These are phyloP conservation scores for Diaporthe sp. DNA, from an alignment of 2,329 filamentous ascomycete genomes.

Conservation along the genomic window DNA sequence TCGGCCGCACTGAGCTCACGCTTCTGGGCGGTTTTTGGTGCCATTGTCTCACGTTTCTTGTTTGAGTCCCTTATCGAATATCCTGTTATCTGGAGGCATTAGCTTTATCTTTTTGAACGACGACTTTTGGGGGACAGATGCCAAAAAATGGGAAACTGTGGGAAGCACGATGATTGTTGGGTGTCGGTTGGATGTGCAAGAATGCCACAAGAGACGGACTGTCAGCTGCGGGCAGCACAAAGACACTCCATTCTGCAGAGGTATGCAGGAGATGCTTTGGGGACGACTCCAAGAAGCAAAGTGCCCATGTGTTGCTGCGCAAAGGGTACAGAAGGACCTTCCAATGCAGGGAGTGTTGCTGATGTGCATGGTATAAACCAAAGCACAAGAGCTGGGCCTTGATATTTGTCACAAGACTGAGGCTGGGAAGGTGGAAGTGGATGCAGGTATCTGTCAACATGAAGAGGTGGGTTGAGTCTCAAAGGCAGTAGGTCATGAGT, in stretches of 20 bases:
- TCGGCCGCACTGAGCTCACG: constrained; percentile 23
- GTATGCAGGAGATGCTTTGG: neutral
- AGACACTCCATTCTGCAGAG: neutral
- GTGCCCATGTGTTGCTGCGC: neutral
- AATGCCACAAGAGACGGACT: neutral
- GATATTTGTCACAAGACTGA: too few relatives aligned
- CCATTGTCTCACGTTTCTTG: neutral
- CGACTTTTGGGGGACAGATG: neutral
- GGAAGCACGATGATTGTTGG: neutral
- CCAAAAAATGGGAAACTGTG: neutral
- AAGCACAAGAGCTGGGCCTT: neutral
- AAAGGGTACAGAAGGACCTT: neutral
- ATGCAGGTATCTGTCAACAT: neutral
- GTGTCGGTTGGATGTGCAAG: neutral
- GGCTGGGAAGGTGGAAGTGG: neutral
- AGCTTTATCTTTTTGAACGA: neutral
- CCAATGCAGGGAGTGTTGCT: neutral
- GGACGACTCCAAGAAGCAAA: neutral
- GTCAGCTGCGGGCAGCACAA: neutral
- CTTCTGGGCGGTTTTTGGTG: neutral
- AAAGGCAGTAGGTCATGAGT: neutral
- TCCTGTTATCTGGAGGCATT: neutral
- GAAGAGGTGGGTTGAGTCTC: too few relatives aligned
- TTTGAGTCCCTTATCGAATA: neutral
- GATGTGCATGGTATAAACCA: neutral